These are phyloP conservation scores for Sphagnum magellanicum DNA, from an alignment of 228 moss, liverwort and hornwort species.

Conservation along the genomic window DNA sequence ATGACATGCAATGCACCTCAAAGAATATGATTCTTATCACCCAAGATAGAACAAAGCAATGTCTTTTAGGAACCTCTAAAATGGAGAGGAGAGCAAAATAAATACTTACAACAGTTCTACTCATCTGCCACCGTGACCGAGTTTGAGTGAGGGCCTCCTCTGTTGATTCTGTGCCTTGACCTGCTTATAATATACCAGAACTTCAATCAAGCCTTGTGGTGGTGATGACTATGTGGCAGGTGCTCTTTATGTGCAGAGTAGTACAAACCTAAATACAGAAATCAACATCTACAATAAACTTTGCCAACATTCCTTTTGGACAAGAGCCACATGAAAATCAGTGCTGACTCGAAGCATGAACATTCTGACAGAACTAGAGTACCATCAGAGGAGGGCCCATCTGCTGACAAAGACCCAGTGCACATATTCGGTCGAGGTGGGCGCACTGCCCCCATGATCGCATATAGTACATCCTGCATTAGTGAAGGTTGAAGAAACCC, in stretches of 20 bases:
- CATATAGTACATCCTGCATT: conserved; percentile 72
- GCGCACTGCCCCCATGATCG: conserved; percentile 76
- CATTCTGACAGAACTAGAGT: neutral
- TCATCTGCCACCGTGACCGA: conserved; percentile 98
- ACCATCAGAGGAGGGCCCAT: conserved; percentile 37
- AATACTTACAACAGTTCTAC: conserved; percentile 71
- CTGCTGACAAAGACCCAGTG: conserved; percentile 35
- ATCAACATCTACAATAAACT: no score
- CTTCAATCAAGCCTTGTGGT: no score
- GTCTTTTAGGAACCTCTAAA: no score
- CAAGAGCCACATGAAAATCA: no score
- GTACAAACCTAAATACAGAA: no score
- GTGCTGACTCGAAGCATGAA: neutral
- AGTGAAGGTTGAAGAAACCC: neutral
- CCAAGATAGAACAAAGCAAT: no score
- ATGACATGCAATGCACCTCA: no score
- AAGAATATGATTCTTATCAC: no score
- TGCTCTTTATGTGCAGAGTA: no score
- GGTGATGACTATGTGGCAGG: no score
- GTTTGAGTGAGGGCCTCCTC: conserved; percentile 87
- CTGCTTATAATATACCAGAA: conserved; percentile 18
- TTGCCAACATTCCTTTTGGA: no score
- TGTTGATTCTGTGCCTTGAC: conserved; percentile 66
- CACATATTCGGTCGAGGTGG: conserved; percentile 30
- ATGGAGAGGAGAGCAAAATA: neutral